These are phyloP conservation scores for Colletotrichum eleusines DNA, from an alignment of 2,329 filamentous ascomycete species.

Conservation along the genomic window DNA sequence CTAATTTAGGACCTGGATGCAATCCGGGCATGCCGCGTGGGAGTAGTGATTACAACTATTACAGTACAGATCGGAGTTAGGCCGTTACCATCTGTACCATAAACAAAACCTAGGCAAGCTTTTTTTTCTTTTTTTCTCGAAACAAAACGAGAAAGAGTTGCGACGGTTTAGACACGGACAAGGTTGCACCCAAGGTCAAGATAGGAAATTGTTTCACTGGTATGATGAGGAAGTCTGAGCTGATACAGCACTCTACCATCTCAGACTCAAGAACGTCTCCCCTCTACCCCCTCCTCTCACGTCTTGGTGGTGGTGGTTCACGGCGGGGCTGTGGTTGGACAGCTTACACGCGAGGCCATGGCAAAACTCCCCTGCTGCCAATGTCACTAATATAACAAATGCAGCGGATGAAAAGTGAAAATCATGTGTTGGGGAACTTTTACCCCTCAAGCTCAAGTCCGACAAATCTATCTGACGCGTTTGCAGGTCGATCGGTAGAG, in stretches of 20 bases:
- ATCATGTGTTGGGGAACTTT: too few species aligned
- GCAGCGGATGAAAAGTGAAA: neutral
- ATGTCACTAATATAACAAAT: too few species aligned
- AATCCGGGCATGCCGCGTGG: neutral
- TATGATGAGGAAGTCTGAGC: conserved; percentile 20
- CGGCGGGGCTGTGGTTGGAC: neutral
- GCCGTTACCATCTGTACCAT: neutral
- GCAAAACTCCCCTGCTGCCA: too few species aligned
- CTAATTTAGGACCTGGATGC: neutral
- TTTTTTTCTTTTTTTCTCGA: conserved; percentile 7
- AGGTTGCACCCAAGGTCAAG: conserved; percentile 30
- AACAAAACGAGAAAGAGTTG: conserved; percentile 34
- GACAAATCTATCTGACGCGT: too few species aligned
- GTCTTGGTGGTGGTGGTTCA: too few species aligned
- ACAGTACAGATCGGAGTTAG: conserved; percentile 1
- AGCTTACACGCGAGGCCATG: neutral
- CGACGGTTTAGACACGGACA: conserved; percentile 25
- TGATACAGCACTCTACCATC: neutral
- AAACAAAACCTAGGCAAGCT: conserved; percentile 22
- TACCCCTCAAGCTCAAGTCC: too few species aligned
- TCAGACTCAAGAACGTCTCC: conserved; percentile 11
- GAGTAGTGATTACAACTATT: neutral
- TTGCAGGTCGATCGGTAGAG: neutral
- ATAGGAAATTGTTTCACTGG: conserved; percentile 32
- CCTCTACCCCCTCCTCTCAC: neutral